Base-by-base conservation (phyloP, 805 yeast genomes). In the Zygosaccharomyces rouxii region DNA sequence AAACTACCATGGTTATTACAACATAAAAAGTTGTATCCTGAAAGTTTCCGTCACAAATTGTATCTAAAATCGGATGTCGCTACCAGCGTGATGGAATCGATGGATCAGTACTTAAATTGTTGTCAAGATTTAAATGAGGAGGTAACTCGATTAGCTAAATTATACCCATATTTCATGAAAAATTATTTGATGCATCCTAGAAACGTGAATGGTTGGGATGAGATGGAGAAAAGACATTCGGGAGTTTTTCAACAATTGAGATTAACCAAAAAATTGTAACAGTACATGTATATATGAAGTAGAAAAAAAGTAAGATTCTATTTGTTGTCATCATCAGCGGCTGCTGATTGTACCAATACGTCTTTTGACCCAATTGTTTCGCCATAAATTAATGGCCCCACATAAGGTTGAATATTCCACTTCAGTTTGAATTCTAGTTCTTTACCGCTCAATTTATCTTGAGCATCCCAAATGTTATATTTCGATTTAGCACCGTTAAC, bases 381-480 rank as follows among this genome's bases (percentile, higher is more conserved):
- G 3, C 96, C 97, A 66, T 73, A 86, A 0, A 81, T 64, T 53
- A 92, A 69, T 0, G 89, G 80, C 10, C 99, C 99, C 6, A 92
- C 80, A 65, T 82, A 76, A 1, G 99, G 99, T 70, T 92, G 98
- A 40, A 92, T 76, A 64, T 90, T 90, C 92, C 96, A 92, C 54
- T 87, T 89, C 45, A 92, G 71, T 52, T 75, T 79, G 48, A 92
- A 71, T 3, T 70, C 73, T 18, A 95, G 88, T 19, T 83, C 78
- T 58, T 86, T 79, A 45, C 78, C 80, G 43, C 79, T 71, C 52
- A 84, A 63, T 11, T 68, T 56, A 28, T 78, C 77, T 58, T 81
- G 83, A 45, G 83, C 76, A 67, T 92, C 98, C 89, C 95, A 94
- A 11, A 89, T 87, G 0, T 87, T 79, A 65, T 92, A 92, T 67